Conservation (phyloP, 352 stramenopile genomes). For the Thraustotheca clavata region DNA sequence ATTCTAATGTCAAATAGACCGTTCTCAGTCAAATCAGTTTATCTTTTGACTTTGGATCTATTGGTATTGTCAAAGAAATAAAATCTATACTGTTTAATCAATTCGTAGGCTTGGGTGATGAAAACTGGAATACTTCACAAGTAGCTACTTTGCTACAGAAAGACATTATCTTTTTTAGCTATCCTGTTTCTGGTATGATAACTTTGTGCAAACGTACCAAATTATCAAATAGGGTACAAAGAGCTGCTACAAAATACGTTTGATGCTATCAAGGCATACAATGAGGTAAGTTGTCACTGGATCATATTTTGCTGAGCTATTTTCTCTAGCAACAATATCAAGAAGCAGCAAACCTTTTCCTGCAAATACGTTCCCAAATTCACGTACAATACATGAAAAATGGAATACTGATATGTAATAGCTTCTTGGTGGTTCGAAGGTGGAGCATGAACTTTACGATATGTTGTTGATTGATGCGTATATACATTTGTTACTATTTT, state of each 20-base stretch:
- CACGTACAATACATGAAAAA: constrained; percentile 3
- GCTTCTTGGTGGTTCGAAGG: constrained; percentile 59
- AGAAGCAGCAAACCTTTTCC: constrained; percentile 41
- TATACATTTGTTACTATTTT: neutral
- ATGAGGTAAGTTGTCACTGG: constrained; percentile 32
- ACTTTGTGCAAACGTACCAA: neutral
- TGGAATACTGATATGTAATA: neutral
- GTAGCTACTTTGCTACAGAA: neutral
- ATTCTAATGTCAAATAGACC: constrained; percentile 30
- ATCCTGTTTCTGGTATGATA: neutral
- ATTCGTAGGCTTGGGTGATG: neutral
- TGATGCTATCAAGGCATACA: constrained; percentile 58
- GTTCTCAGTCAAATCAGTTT: constrained; percentile 28
- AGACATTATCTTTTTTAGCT: constrained; percentile 13
- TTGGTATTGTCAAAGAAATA: neutral
- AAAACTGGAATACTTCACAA: neutral
- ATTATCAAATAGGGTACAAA: constrained; percentile 30
- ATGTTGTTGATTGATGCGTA: constrained; percentile 75
- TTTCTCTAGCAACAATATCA: constrained; percentile 38
- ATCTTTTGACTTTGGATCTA: neutral
- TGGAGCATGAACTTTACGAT: constrained; percentile 68
- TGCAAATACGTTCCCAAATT: constrained; percentile 46
- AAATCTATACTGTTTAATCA: neutral
- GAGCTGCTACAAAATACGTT: constrained; percentile 45
- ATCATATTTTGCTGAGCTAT: neutral